These are phyloP conservation scores for Amanita exitialis DNA, from an alignment of 768 basidiomycete genomes.

Conservation along the genomic window DNA sequence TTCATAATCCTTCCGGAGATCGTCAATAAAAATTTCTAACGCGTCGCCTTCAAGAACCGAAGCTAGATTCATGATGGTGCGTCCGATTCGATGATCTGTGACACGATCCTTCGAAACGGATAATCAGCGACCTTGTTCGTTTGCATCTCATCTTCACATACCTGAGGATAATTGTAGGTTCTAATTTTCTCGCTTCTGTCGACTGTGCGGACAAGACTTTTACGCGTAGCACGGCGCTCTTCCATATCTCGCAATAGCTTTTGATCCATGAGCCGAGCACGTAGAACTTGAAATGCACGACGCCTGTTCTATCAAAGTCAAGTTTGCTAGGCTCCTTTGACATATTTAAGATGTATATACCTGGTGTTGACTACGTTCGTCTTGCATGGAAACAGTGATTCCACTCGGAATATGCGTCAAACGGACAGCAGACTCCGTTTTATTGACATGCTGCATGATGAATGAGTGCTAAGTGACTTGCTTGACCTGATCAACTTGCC, in stretches of 20 bases:
- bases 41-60: constrained; percentile 61
- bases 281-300: constrained; percentile 87
- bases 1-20: constrained; percentile 45
- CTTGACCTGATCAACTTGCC: constrained; percentile 27
- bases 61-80: constrained; percentile 59
- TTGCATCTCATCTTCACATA: neutral
- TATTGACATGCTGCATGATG: constrained; percentile 79
- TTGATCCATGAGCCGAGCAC: constrained; percentile 75
- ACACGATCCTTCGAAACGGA: constrained; percentile 51
- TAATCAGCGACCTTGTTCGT: neutral
- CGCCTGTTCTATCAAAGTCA: constrained; percentile 59
- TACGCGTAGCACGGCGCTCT: constrained; percentile 56
- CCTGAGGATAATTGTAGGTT: constrained; percentile 93
- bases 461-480: constrained; percentile 3
- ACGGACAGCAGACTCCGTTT: constrained; percentile 95
- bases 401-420: constrained; percentile 90
- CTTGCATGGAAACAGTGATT: constrained; percentile 96
- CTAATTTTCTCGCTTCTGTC: constrained; percentile 93
- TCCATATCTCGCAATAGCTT: constrained; percentile 65
- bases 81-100: constrained; percentile 84
- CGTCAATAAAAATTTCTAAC: constrained; percentile 46
- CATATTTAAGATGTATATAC: constrained; percentile 25
- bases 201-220: constrained; percentile 67
- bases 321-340: neutral
- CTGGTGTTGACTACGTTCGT: constrained; percentile 93